These are phyloP conservation scores for Metschnikowia matae DNA, from an alignment of 805 yeast species.

Conservation along the genomic window DNA sequence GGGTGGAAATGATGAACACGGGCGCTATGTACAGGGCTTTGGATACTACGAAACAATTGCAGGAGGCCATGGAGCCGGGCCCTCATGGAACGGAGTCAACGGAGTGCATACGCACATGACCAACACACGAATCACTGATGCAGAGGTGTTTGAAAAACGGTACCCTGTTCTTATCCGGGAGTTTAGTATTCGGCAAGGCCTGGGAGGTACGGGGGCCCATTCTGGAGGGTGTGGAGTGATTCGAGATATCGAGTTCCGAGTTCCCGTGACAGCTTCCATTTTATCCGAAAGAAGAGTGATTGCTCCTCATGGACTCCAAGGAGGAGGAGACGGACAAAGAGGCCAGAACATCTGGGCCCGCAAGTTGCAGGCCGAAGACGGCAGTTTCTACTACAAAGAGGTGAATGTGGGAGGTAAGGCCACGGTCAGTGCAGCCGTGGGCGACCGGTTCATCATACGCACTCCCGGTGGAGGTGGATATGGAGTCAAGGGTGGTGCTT, in stretches of 20 bases:
- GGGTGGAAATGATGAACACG: constrained; percentile 46
- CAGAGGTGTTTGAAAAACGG: constrained; percentile 19
- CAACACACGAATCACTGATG: constrained; percentile 19
- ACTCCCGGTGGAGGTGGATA: constrained; percentile 47
- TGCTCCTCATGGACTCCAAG: constrained; percentile 83
- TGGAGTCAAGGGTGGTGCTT: constrained; percentile 19
- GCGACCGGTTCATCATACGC: constrained; percentile 38
- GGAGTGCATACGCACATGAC: constrained; percentile 20
- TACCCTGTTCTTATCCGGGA: constrained; percentile 19
- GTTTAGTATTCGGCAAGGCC: constrained; percentile 14
- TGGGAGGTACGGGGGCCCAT: constrained; percentile 17
- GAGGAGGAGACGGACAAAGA: constrained; percentile 72
- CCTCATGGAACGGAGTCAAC: constrained; percentile 17
- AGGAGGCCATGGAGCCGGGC: constrained; percentile 21
- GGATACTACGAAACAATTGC: constrained; percentile 21
- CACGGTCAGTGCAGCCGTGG: constrained; percentile 26
- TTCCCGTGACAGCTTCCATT: constrained; percentile 35
- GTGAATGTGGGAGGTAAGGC: constrained; percentile 20
- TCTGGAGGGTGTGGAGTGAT: constrained; percentile 18
- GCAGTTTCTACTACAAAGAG: constrained; percentile 19
- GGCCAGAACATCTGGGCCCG: constrained; percentile 49
- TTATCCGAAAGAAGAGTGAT: constrained; percentile 79
- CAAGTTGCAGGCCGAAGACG: constrained; percentile 16
- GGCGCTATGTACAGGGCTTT: constrained; percentile 26
- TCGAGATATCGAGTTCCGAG: constrained; percentile 19